Conservation (phyloP, 495 filamentous ascomycete genomes). For the Daldinia grandis region DNA sequence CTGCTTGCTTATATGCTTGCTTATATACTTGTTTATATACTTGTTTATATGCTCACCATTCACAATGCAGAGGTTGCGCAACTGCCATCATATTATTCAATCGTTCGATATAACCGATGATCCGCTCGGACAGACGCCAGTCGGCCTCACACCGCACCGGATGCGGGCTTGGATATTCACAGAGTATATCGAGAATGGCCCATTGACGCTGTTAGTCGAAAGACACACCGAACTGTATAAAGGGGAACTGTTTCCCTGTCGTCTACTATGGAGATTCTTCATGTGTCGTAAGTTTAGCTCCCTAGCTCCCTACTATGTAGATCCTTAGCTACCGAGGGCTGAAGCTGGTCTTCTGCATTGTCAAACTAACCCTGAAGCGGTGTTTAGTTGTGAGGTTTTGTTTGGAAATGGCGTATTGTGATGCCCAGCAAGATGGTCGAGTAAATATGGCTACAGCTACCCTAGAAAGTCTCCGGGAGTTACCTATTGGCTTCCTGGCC, state of each 20-base stretch:
- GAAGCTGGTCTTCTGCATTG: not conserved
- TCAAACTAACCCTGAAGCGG: not conserved
- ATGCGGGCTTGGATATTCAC: slow-evolving; percentile 27
- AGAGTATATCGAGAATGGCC: slow-evolving; percentile 19
- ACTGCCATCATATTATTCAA: slow-evolving; percentile 13
- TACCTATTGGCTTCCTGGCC: not conserved
- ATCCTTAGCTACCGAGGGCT: not conserved
- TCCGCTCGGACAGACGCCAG: slow-evolving; percentile 1
- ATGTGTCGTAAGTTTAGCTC: slow-evolving; percentile 26
- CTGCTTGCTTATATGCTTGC: no score
- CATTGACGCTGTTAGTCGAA: not conserved
- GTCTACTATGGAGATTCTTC: slow-evolving; percentile 24
- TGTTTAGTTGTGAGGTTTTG: slow-evolving; percentile 7
- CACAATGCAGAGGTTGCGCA: slow-evolving; percentile 11
- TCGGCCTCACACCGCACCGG: not conserved
- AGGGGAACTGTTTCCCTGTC: not conserved
- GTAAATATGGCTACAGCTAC: not conserved
- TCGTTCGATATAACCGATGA: slow-evolving; percentile 2
- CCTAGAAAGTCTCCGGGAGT: not conserved
- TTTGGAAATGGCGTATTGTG: slow-evolving; percentile 26
- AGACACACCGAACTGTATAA: slow-evolving; percentile 2
- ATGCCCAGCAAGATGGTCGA: not conserved
- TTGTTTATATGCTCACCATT: not conserved
- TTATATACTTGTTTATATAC: no score
- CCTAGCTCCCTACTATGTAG: no score